Conservation (phyloP, 495 filamentous ascomycete genomes). For the Xylaria acuta region DNA sequence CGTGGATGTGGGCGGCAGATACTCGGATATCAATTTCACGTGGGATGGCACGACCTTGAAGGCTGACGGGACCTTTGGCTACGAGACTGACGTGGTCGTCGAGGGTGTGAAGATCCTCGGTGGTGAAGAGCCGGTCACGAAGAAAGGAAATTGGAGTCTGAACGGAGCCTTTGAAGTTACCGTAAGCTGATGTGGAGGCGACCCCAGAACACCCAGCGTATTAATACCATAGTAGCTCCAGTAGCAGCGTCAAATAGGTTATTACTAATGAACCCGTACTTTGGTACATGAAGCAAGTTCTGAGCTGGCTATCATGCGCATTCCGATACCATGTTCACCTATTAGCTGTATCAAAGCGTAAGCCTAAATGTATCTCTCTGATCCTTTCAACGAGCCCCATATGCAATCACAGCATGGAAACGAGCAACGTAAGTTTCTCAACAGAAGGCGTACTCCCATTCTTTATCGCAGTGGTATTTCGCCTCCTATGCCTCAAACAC, state of each 20-base stretch:
- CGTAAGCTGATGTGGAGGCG: slow-evolving; percentile 1
- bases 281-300: background rate
- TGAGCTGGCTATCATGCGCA: background rate
- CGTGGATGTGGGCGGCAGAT: slow-evolving; percentile 54
- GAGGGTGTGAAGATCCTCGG: slow-evolving; percentile 58
- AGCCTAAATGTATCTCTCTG: background rate
- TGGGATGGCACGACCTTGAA: slow-evolving; percentile 53
- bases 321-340: background rate
- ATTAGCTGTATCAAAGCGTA: background rate
- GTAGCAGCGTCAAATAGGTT: background rate
- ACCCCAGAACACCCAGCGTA: background rate
- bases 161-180: slow-evolving; percentile 30
- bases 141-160: slow-evolving; percentile 28
- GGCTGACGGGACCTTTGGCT: slow-evolving; percentile 58
- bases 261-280: background rate
- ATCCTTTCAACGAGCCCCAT: background rate
- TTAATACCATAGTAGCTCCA: background rate
- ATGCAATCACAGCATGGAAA: background rate
- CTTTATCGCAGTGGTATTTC: background rate
- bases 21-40: slow-evolving; percentile 53
- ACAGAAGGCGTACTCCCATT: background rate
- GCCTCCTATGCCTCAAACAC: slow-evolving; percentile 64
- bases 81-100: slow-evolving; percentile 55
- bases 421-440: background rate
- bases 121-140: slow-evolving; percentile 17